Evolutionary conservation across 148 eudicot genomes (phyloP), one percentile per base, ranked within the genome.

Genomic region (Bassia scoparia): DNA sequence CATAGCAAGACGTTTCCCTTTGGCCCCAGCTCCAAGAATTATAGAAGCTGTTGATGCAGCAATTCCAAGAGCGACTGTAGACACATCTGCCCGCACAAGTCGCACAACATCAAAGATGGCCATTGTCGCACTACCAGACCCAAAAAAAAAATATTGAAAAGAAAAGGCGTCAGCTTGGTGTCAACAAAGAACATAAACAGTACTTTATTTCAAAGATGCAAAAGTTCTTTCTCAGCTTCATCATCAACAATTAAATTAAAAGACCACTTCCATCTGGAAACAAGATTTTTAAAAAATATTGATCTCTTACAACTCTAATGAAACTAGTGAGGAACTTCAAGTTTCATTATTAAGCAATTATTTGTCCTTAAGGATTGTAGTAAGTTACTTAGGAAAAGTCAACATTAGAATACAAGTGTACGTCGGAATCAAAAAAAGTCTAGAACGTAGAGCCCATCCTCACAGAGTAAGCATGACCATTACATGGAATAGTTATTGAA

Each of bases 1-100:
- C 98, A 92, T 92, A 43, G 98, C 96, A 9, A 90, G 61, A 35
- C 98, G 93, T 78, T 91, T 91, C 75, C 97, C 97, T 84, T 89
- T 91, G 29, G 89, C 83, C 68, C 97, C 97, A 69, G 84, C 92
- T 34, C 90, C 97, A 55, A 91, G 92, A 75, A 91, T 83, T 64
- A 91, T 68, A 26, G 97, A 83, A 76, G 97, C 97, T 29, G 97
- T 91, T 73, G 94, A 87, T 60, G 97, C 97, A 49, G 92, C 79
- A 80, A 87, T 84, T 59, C 97, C 97, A 60, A 89, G 82, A 31
- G 94, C 97, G 71, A 91, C 71, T 49, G 97, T 91, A 55, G 97
- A 91, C 31, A 90, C 96, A 79, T 90, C 90, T 76, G 96, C 89
- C 60, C 96, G 84, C 68, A 92, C 87, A 65, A 92, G 96, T 78